Base-by-base conservation (phyloP, 1,139 yeast genomes). In the Blastobotrys arbuscula region DNA sequence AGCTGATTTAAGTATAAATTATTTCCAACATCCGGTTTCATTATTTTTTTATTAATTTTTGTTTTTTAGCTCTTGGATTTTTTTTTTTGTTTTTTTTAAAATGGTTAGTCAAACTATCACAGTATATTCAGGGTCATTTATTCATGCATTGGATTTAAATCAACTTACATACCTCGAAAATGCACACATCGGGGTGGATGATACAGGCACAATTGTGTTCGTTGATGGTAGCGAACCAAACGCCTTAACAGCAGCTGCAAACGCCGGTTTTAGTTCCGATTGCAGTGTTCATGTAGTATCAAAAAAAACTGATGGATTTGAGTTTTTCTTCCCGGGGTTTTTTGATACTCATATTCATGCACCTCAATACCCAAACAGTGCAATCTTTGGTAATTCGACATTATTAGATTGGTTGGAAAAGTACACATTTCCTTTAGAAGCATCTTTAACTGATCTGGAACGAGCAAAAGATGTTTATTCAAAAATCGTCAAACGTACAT, bases 281-380 rank as follows among this genome's bases (percentile, higher is more conserved):
- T 44, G 33, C 13, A 53, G 50, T 12, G 47, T 50, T 7, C 49
- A 45, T 6, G 18, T 35, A 2, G 42, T 51, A 4, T 24, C 45
- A 9, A 34, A 41, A 23, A 34, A 36, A 6, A 40, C 26, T 12
- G 19, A 36, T 23, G 45, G 44, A 39, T 53, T 51, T 16, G 51
- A 74, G 47, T 89, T 90, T 64, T 79, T 84, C 59, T 79, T 87
- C 60, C 98, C 98, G 0, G 98, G 98, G 1, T 89, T 92, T 59
- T 72, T 92, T 13, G 98, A 92, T 62, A 89, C 97, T 1, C 98
- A 92, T 63, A 88, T 89, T 53, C 98, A 92, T 65, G 97, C 97
- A 0, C 84, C 97, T 3, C 98, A 92, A 68, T 92, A 81, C 64
- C 97, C 97, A n/a, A 92, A 92, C 65, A 75, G 79, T 44, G 97